Evolutionary conservation across 2,329 filamentous ascomycete genomes (phyloP).

Genomic region (Epicoccum nigrum): DNA sequence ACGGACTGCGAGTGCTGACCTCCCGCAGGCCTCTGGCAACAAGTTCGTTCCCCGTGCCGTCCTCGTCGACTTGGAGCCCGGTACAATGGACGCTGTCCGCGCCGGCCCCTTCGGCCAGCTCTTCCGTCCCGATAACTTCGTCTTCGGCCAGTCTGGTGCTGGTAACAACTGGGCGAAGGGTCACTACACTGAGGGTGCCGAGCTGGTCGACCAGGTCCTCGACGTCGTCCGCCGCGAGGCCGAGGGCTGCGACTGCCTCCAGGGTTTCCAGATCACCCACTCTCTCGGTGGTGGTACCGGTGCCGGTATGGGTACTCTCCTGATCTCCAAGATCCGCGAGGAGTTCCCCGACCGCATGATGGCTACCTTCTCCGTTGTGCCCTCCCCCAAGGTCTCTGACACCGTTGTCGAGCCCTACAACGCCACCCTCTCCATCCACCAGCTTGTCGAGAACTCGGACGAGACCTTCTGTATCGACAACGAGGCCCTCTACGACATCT

Average conservation of each 20-base stretch:
- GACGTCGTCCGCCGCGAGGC: constrained; percentile 99
- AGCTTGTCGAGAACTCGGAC: constrained; percentile 99
- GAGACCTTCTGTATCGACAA: constrained; percentile 99
- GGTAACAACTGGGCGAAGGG: constrained; percentile 99
- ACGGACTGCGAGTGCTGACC: constrained; percentile 29
- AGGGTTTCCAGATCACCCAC: constrained; percentile 99
- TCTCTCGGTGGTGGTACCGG: constrained; percentile 99
- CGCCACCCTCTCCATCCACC: constrained; percentile 97
- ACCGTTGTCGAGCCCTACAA: constrained; percentile 99
- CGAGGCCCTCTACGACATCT: constrained; percentile 99
- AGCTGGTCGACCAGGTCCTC: constrained; percentile 96
- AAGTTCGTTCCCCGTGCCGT: constrained; percentile 99
- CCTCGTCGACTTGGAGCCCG: constrained; percentile 98
- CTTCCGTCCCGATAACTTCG: constrained; percentile 99
- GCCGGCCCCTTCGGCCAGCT: constrained; percentile 98
- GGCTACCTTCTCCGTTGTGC: constrained; percentile 99
- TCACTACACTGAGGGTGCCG: constrained; percentile 99
- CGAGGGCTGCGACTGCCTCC: constrained; percentile 98
- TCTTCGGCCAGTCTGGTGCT: constrained; percentile 98
- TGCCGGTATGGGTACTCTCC: constrained; percentile 99
- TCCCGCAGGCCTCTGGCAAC: constrained; percentile 82
- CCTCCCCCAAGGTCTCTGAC: constrained; percentile 98
- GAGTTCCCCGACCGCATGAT: constrained; percentile 99
- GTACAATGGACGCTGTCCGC: constrained; percentile 99
- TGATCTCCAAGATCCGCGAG: constrained; percentile 99